Evolutionary conservation across 805 yeast genomes (phyloP), one percentile per base, ranked within the genome.

Genomic region (Lipomyces yamadae): DNA sequence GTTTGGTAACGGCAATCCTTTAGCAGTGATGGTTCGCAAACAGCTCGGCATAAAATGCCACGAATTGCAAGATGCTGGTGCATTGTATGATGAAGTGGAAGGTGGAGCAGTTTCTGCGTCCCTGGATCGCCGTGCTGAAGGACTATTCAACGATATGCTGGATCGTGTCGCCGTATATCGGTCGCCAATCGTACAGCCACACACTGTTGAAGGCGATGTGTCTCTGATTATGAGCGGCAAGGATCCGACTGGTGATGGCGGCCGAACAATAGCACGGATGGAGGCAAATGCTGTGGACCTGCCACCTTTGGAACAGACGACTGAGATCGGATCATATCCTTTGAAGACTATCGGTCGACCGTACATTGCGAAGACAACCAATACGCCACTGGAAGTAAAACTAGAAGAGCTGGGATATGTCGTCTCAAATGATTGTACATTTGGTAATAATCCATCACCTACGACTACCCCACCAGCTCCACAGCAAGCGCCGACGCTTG

Each of bases 11-110:
- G 83, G 82, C 2, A 80, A 80, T 61, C 82, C 82, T 2, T 70
- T 81, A 55, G 78, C 79, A 1, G 76, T 78, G n/a, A 70, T 81
- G 4, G 69, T 78, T 35, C 72, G 81, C 3, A 74, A 81, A 37
- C 83, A 81, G 70, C 74, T 80, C 2, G 82, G 82, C 0, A 69
- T 81, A 7, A 81, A 80, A 1, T 76, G 78, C 10, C 76, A 77
- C 4, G 74, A 78, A 8, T 68, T 80, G 13, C 77, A 77, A 15
- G 75, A 77, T 5, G 78, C 76, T 8, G 66, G 65, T 8, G 61
- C 53, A 15, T 62, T 80, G 52, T 74, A 72, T 62, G 80, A 77
- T 56, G 78, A 75, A n/a, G 73, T 69, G 2, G 72, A 75, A 3
- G 80, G 81, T 4, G 75, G 75, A 1, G 66, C 69, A 4, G 73